Base-by-base conservation (phyloP, 2,329 filamentous ascomycete species). In the Colletotrichum sp. region DNA sequence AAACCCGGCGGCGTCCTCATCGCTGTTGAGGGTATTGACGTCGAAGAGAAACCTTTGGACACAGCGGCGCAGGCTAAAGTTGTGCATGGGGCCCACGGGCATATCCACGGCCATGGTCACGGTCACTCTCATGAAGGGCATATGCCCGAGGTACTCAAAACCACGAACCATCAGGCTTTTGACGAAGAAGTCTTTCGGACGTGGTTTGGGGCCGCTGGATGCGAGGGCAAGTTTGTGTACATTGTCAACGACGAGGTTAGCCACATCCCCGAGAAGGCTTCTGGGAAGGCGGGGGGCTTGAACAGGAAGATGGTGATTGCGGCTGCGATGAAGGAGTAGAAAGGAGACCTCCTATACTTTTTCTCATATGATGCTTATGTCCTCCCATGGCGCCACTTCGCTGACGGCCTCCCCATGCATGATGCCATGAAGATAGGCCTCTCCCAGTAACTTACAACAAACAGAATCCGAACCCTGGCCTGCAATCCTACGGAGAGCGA, bases 141-240 rank as follows among this genome's bases (percentile, higher is more conserved):
- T 26, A 14, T 26, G 16, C 61, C 30, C 14, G 73, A 63, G 28
- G 73, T 75, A n/a, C 69, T 75, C 18, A 61, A 79, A 8, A 79
- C 74, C 4, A 78, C 81, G 12, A 77, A 74, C 3, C 74, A 78
- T 1, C 73, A 77, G 34, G 80, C 80, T 0, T 84, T 83, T 16
- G 63, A 58, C 2, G 78, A 82, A 32, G 58, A 36, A 0, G 77
- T 81, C 7, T 66, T 83, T 3, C 74, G 70, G 16, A 18, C 13
- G 3, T 77, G 74, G 21, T 82, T 80, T 21, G 73, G 73, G 6
- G 77, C 71, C 9, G 81, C 79, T 1, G 93, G 94, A 0, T 86
- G 89, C 0, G 82, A 84, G 5, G 87, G 21, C 4, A 52, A n/a
- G 7, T 75, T 76, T 30, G 13, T 58, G 36, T 73, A 62, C 13